Percentiles rank a stretch among this genome's conserved stretches.
Conservation (phyloP, 495 filamentous ascomycete species). For the Penicillium goetzii region DNA sequence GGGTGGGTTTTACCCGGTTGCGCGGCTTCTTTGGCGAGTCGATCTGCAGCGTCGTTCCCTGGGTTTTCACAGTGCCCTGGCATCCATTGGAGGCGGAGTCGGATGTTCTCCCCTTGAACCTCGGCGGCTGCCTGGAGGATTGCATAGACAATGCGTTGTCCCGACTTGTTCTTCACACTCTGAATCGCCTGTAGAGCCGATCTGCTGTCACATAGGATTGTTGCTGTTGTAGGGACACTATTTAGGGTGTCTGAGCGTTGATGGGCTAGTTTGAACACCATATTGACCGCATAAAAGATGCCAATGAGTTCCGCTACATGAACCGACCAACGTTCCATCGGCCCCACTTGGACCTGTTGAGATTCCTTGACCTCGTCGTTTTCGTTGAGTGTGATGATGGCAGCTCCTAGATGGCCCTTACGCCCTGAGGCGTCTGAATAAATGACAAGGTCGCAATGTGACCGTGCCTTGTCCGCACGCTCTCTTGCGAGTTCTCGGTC, state of each 20-base stretch:
- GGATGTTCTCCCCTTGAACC: slow-evolving; percentile 12
- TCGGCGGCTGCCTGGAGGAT: slow-evolving; percentile 24
- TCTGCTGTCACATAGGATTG: slow-evolving; percentile 23
- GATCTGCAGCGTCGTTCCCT: slow-evolving; percentile 24
- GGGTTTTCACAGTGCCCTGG: slow-evolving; percentile 20
- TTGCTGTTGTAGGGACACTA: neutral
- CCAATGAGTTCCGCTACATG: slow-evolving; percentile 30
- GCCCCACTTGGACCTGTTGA: slow-evolving; percentile 27
- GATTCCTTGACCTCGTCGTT: slow-evolving; percentile 17
- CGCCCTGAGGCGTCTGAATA: slow-evolving; percentile 24
- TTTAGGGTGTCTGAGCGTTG: neutral
- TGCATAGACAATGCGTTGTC: slow-evolving; percentile 27
- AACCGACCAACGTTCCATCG: slow-evolving; percentile 30
- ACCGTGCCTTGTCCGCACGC: slow-evolving; percentile 16
- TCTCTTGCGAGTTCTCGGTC: slow-evolving; percentile 29
- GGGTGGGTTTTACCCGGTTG: slow-evolving; percentile 21
- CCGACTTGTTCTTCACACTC: slow-evolving; percentile 24
- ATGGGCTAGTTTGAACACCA: slow-evolving; percentile 19
- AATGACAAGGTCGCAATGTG: slow-evolving; percentile 13
- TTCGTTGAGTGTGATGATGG: slow-evolving; percentile 12
- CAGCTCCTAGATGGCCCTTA: slow-evolving; percentile 18
- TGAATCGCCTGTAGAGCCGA: slow-evolving; percentile 27
- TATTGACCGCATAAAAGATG: slow-evolving; percentile 28
- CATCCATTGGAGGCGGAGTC: slow-evolving; percentile 29
- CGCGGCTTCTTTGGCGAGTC: slow-evolving; percentile 16